phyloP scores from a whole-genome alignment of 2,329 filamentous ascomycete species.

The Colletotrichum tofieldiae region DNA sequence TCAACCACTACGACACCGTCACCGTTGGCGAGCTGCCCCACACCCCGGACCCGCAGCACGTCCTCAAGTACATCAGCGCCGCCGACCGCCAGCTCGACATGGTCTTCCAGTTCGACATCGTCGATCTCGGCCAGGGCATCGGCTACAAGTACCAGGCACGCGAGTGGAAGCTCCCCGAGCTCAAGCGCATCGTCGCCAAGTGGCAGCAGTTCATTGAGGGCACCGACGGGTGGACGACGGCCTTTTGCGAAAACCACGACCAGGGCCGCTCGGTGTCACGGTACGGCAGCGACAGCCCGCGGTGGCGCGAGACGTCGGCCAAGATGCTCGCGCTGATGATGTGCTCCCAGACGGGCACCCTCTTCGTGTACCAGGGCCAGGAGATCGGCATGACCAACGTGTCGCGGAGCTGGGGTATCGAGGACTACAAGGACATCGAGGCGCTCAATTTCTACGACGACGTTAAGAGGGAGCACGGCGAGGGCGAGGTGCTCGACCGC shows the following conservation, averaged over 20 bases:
- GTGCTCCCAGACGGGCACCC: constrained; percentile 63
- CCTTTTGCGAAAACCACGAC: constrained; percentile 75
- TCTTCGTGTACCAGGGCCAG: constrained; percentile 72
- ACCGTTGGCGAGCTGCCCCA: constrained; percentile 80
- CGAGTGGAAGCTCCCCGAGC: constrained; percentile 62
- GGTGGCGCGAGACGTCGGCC: constrained; percentile 61
- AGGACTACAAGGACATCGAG: constrained; percentile 66
- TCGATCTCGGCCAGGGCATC: constrained; percentile 71
- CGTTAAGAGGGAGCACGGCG: constrained; percentile 65
- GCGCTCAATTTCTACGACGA: constrained; percentile 62
- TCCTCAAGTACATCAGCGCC: constrained; percentile 73
- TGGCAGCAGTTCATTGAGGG: constrained; percentile 68
- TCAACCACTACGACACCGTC: constrained; percentile 75
- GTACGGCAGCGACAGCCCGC: constrained; percentile 62
- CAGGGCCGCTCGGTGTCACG: constrained; percentile 70
- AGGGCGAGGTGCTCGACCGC: constrained; percentile 57
- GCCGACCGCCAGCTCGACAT: constrained; percentile 75
- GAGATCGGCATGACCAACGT: constrained; percentile 72
- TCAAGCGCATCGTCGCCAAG: constrained; percentile 64
- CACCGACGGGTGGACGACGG: constrained; percentile 71
- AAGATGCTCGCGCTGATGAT: constrained; percentile 69
- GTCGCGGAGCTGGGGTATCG: constrained; percentile 63
- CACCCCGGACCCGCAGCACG: constrained; percentile 71
- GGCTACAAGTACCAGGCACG: constrained; percentile 65
- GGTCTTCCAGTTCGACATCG: constrained; percentile 79